Percentiles rank a stretch among this genome's conserved stretches.
phyloP scores from a whole-genome alignment of 2,329 filamentous ascomycete genomes.

The Aspergillus sp. region DNA sequence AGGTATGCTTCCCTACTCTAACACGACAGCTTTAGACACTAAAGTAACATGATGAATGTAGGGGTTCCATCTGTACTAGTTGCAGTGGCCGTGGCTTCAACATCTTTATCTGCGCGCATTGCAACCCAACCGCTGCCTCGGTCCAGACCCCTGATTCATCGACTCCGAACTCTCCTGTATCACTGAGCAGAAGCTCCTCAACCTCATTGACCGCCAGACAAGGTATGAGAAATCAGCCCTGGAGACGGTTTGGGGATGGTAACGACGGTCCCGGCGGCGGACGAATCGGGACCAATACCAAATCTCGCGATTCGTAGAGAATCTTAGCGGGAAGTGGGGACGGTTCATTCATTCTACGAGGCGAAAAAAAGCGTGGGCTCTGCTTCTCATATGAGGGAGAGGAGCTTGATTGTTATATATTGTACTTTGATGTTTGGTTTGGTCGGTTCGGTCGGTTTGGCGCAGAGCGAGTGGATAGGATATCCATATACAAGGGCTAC shows the following conservation, averaged over 20 bases:
- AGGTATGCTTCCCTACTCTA: conserved; percentile 22
- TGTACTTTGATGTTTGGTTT: background rate
- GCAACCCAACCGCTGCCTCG: conserved; percentile 26
- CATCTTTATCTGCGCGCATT: conserved; percentile 31
- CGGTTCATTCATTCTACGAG: background rate
- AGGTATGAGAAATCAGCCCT: conserved; percentile 9
- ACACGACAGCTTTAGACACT: background rate
- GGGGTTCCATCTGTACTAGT: conserved; percentile 25
- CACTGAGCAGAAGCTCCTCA: conserved; percentile 29
- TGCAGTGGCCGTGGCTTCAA: conserved; percentile 33
- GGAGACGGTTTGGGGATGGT: conserved; percentile 15
- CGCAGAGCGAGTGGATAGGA: background rate
- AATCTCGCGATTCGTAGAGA: conserved; percentile 17
- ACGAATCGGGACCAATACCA: conserved; percentile 18
- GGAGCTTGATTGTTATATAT: background rate
- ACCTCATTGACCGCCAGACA: conserved; percentile 24
- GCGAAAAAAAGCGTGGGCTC: background rate
- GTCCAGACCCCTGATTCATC: conserved; percentile 16
- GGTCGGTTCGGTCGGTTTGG: background rate
- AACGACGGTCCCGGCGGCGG: conserved; percentile 20
- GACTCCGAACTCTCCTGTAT: conserved; percentile 20
- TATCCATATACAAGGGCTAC: background rate
- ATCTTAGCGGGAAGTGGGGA: background rate
- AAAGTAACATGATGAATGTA: conserved; percentile 6
- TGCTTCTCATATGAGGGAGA: background rate